A percentile compares a stretch with the other conserved stretches of the same genome.
These are phyloP conservation scores for Arthroderma sp. DNA, from an alignment of 2,329 filamentous ascomycete species.

Conservation along the genomic window DNA sequence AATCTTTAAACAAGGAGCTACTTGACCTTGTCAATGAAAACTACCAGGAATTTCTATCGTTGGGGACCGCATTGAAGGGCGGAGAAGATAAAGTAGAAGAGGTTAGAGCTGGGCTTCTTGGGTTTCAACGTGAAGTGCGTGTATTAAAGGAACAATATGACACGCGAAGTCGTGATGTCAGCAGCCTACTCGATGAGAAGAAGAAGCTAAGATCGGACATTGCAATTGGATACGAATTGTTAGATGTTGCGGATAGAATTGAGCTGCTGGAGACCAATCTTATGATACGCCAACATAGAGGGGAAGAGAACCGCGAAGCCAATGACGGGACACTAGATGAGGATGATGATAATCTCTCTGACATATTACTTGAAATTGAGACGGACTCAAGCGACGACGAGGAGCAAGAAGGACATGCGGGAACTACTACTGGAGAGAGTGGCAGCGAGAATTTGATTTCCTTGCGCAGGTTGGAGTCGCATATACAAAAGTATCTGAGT, in stretches of 20 bases:
- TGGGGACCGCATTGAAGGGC: slow-evolving; percentile 69
- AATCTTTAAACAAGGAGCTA: slow-evolving; percentile 70
- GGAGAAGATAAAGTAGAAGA: slow-evolving; percentile 89
- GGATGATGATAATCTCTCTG: slow-evolving; percentile 16
- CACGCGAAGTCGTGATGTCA: slow-evolving; percentile 50
- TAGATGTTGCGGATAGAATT: slow-evolving; percentile 34
- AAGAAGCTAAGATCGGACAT: slow-evolving; percentile 50
- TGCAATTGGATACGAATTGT: slow-evolving; percentile 41
- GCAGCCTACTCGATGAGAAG: slow-evolving; percentile 51
- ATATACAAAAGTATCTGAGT: slow-evolving; percentile 46
- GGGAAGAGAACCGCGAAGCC: slow-evolving; percentile 11
- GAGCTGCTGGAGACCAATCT: slow-evolving; percentile 54
- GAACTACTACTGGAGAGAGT: slow-evolving; percentile 18
- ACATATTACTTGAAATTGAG: slow-evolving; percentile 15
- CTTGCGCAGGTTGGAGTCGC: slow-evolving; percentile 38
- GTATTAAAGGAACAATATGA: slow-evolving; percentile 55
- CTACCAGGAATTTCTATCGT: slow-evolving; percentile 76
- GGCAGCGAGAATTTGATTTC: slow-evolving; percentile 20
- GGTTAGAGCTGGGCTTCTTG: slow-evolving; percentile 71
- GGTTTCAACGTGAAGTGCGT: slow-evolving; percentile 71
- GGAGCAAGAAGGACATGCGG: slow-evolving; percentile 8
- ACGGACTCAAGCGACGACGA: slow-evolving; percentile 24
- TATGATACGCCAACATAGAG: slow-evolving; percentile 41
- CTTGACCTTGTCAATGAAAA: slow-evolving; percentile 91
- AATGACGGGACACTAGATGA: slow-evolving; percentile 20